Percentiles rank a stretch among this genome's conserved stretches.
These are phyloP conservation scores for slime mould (Dictyostelium discoideum) DNA, from an alignment of 78 protist genomes.

Conservation along the genomic window dicty_2.7 NC_007088.5:2590501-2591000, in stretches of 20 bases:
- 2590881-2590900: conserved; percentile 10
- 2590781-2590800: conserved; percentile 14
- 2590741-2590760: conserved; percentile 17
- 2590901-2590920: neutral
- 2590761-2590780: neutral
- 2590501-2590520: neutral
- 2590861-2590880: neutral
- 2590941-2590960: neutral
- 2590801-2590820: neutral
- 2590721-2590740: conserved; percentile 10
- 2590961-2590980: neutral
- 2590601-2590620: too few relatives aligned
- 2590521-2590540: neutral
- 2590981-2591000: neutral
- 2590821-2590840: conserved; percentile 30
- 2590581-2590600: neutral
- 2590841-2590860: conserved; percentile 37
- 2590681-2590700: neutral
- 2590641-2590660: neutral
- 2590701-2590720: neutral
- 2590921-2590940: neutral
- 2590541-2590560: neutral
- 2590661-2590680: neutral
- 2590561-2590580: neutral
- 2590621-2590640: too few relatives aligned